Base-by-base conservation (phyloP, 768 basidiomycete species). In the Serendipita sp. region DNA sequence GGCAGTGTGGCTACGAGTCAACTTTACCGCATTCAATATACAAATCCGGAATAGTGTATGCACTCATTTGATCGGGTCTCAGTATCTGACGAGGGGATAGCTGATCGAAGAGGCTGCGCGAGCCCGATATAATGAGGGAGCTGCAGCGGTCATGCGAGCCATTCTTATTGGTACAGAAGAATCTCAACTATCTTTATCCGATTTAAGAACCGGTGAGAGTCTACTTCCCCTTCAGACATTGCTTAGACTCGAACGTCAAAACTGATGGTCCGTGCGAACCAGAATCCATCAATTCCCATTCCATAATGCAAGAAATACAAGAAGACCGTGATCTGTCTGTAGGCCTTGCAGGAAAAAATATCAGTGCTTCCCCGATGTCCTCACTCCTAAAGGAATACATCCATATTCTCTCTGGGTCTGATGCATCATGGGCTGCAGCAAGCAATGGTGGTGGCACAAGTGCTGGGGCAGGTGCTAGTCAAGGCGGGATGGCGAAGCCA, bases 31-130 rank as follows among this genome's bases (percentile, higher is more conserved):
- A 69, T 95, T 93, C 74, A 85, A 88, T 68, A 78, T 91, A 36
- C 85, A 90, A 69, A 83, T 96, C 63, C 86, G 95, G 47, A 95
- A 96, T 75, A 79, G 85, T 71, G 91, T 91, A 68, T 5, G 83
- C 69, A 52, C 36, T n/a, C 65, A 45, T 18, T n/a, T 68, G 8
- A 15, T 30, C 38, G 32, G 65, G 7, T 34, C 36, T 10, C 48
- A 38, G 1, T 32, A 41, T 41, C 38, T 41, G 13, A 41, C 38
- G 7, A 44, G 51, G 47, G 62, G 1, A 8, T 72, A 94, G 91
- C 78, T 97, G 54, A 83, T 97, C 56, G 83, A 85, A 65, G 78
- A 79, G 44, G 87, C 90, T 10, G 89, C 83, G 0, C 77, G 79
- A 67, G 88, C 92, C 69, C 83, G 89, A 44, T 95, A 83, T 75